phyloP scores from a whole-genome alignment of 306 rosid genomes.

The Ormosia emarginata region DNA sequence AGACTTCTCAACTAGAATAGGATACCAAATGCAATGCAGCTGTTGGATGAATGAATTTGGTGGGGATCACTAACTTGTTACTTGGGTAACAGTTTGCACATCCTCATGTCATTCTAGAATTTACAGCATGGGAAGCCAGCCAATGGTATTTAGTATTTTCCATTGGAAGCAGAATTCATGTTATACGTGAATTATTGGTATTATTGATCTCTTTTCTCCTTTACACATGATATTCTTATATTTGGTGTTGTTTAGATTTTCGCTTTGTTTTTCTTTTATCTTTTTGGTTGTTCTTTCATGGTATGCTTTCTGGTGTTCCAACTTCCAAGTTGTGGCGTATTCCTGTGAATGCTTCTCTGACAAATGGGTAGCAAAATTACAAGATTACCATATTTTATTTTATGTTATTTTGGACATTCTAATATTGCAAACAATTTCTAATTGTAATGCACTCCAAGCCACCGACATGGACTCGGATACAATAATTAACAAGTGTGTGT shows the following conservation, averaged over 20 bases:
- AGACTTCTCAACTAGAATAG: neutral
- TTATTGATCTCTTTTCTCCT: neutral
- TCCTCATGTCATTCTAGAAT: neutral
- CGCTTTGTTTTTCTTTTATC: neutral
- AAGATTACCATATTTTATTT: neutral
- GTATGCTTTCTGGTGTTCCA: neutral
- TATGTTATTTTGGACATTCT: neutral
- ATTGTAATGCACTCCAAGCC: neutral
- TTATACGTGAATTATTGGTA: neutral
- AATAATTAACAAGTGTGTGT: neutral
- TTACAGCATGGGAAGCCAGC: neutral
- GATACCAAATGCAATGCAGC: neutral
- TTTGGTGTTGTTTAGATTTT: neutral
- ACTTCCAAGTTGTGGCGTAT: neutral
- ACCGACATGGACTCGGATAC: neutral
- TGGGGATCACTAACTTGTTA: neutral
- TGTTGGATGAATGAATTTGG: neutral
- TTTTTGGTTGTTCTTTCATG: neutral
- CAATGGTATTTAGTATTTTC: neutral
- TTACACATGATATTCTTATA: neutral
- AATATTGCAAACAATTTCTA: neutral
- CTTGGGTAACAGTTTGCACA: neutral
- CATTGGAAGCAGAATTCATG: neutral
- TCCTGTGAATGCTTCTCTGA: neutral
- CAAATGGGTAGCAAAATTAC: neutral